A percentile compares a stretch with the other conserved stretches of the same genome.
Conservation (phyloP, 371 early-diverging fungal species). For the Mucor racemosus region DNA sequence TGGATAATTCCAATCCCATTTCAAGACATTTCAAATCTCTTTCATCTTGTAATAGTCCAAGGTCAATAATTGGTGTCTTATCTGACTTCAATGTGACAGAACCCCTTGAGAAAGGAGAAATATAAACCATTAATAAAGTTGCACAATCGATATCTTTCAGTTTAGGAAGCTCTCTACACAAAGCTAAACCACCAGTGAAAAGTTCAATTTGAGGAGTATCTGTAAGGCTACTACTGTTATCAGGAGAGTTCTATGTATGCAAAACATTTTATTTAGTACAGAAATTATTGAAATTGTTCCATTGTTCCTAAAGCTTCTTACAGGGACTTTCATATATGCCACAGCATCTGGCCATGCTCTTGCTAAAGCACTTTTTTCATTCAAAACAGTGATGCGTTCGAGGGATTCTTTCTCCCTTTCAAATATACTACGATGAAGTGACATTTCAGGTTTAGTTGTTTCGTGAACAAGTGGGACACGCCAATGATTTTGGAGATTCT, state of each 20-base stretch:
- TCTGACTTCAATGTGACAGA: slow-evolving; percentile 14
- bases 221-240: slow-evolving; percentile 21
- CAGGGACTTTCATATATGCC: slow-evolving; percentile 39
- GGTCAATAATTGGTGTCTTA: slow-evolving; percentile 11
- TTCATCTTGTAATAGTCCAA: slow-evolving; percentile 21
- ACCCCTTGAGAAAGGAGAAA: slow-evolving; percentile 31
- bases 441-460: slow-evolving; percentile 22
- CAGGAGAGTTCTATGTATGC: slow-evolving; percentile 25
- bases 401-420: slow-evolving; percentile 11
- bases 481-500: slow-evolving; percentile 47
- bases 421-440: slow-evolving; percentile 21
- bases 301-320: not conserved
- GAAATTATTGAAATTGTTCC: not conserved
- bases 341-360: slow-evolving; percentile 36
- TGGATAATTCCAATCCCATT: slow-evolving; percentile 23
- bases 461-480: slow-evolving; percentile 27
- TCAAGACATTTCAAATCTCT: slow-evolving; percentile 27
- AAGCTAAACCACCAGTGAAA: slow-evolving; percentile 31
- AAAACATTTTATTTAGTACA: not conserved
- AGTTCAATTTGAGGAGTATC: slow-evolving; percentile 34
- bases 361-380: slow-evolving; percentile 27
- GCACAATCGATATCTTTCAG: slow-evolving; percentile 23
- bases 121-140: slow-evolving; percentile 24
- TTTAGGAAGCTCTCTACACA: slow-evolving; percentile 25
- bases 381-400: slow-evolving; percentile 8